phyloP scores from a whole-genome alignment of 169 alveolate species.

The Plasmodium coatneyi region DNA sequence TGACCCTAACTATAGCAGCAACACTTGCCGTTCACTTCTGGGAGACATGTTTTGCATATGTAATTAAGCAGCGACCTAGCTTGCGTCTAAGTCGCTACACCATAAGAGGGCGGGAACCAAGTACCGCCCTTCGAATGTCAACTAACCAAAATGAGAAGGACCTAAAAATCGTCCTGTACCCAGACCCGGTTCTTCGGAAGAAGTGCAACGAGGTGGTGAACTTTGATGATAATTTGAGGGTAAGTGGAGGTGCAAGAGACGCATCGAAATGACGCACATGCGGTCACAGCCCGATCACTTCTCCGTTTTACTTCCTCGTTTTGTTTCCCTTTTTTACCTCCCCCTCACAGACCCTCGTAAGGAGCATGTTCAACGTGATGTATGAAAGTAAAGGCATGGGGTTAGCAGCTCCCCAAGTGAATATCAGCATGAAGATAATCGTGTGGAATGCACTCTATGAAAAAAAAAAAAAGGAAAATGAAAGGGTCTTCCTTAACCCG shows the following conservation, averaged over 20 bases:
- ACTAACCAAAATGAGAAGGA: slow-evolving; percentile 14
- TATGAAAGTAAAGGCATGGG: slow-evolving; percentile 73
- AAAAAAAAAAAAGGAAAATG: slow-evolving; percentile 15
- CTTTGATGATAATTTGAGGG: slow-evolving; percentile 57
- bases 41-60: slow-evolving; percentile 6
- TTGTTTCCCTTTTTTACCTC: no score
- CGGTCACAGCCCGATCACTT: not conserved
- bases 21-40: not conserved
- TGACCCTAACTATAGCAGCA: not conserved
- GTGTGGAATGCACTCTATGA: slow-evolving; percentile 74
- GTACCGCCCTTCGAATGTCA: not conserved
- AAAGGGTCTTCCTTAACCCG: slow-evolving; percentile 69
- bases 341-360: not conserved
- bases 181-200: slow-evolving; percentile 38
- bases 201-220: slow-evolving; percentile 23
- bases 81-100: not conserved
- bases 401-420: slow-evolving; percentile 77
- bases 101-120: not conserved
- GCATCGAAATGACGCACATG: not conserved
- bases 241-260: not conserved
- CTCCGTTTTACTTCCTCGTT: not conserved
- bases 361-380: slow-evolving; percentile 57
- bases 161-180: slow-evolving; percentile 19
- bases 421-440: slow-evolving; percentile 48
- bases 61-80: not conserved